These are phyloP conservation scores for Amyloporia xantha DNA, from an alignment of 768 basidiomycete species.

Conservation along the genomic window DNA sequence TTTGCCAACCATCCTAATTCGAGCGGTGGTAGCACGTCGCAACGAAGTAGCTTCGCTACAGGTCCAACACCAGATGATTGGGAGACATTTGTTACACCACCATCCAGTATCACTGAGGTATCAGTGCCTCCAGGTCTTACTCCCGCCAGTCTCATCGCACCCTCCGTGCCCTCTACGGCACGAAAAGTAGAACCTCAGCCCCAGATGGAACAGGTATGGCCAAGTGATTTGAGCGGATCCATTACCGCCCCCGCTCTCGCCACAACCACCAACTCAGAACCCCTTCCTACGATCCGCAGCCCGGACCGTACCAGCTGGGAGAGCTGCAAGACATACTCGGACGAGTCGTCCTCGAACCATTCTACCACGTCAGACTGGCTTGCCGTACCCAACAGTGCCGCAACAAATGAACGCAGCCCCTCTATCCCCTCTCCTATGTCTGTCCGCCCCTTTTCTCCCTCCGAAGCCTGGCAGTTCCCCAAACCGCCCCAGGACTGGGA, in stretches of 20 bases:
- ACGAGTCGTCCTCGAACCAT: constrained; percentile 1
- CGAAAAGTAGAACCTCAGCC: too few relatives aligned
- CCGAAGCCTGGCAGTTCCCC: constrained; percentile 65
- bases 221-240: constrained; percentile 8
- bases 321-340: constrained; percentile 28
- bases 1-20: too few relatives aligned
- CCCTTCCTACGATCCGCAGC: constrained; percentile 16
- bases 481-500: constrained; percentile 37
- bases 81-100: constrained; percentile 9
- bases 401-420: constrained; percentile 14
- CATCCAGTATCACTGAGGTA: too few relatives aligned
- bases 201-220: constrained; percentile 11
- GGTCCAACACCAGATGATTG: constrained; percentile 36
- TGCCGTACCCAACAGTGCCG: constrained; percentile 6
- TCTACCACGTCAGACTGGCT: constrained; percentile 10
- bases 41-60: constrained; percentile 53
- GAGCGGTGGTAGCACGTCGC: constrained; percentile 16
- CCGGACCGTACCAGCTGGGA: constrained; percentile 26
- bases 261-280: constrained; percentile 6
- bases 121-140: too few relatives aligned
- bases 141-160: too few relatives aligned
- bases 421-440: constrained; percentile 46
- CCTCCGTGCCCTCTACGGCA: too few relatives aligned
- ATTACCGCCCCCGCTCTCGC: constrained; percentile 11
- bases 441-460: constrained; percentile 59